Evolutionary conservation across 31 red algal species (phyloP).

Genomic region (Endocladia muricata): DNA sequence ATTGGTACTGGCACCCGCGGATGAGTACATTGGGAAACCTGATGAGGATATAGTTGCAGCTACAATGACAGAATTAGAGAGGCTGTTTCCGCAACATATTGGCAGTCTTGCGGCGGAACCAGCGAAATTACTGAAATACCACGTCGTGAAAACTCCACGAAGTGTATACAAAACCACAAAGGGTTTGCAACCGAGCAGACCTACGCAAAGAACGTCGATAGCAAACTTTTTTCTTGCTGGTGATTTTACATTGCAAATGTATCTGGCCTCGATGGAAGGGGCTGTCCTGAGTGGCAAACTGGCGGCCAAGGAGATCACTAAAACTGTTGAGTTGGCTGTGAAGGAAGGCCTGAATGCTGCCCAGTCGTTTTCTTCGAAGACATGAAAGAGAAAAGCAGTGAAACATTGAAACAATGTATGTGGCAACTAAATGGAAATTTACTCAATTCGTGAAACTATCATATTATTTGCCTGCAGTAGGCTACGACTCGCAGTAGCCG

Average conservation of each 20-base stretch:
- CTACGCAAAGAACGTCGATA: slow-evolving; percentile 84
- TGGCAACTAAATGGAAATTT: too few species aligned
- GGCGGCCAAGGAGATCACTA: slow-evolving; percentile 70
- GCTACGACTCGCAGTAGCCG: too few species aligned
- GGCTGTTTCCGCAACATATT: slow-evolving; percentile 87
- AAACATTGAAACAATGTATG: too few species aligned
- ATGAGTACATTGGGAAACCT: slow-evolving; percentile 70
- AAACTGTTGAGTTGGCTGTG: slow-evolving; percentile 6
- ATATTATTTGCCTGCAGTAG: too few species aligned
- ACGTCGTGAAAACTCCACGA: slow-evolving; percentile 91
- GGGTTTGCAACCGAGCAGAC: slow-evolving; percentile 71
- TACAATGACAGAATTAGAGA: slow-evolving; percentile 87
- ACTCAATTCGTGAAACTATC: too few species aligned
- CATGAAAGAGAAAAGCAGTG: too few species aligned
- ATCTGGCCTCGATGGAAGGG: slow-evolving; percentile 96
- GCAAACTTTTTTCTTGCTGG: slow-evolving; percentile 95
- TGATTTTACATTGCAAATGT: slow-evolving; percentile 93
- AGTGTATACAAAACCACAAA: slow-evolving; percentile 96
- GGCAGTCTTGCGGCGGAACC: slow-evolving; percentile 58
- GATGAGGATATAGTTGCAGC: slow-evolving; percentile 86
- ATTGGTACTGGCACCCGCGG: slow-evolving; percentile 87
- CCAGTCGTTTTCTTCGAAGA: background rate
- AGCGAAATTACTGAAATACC: slow-evolving; percentile 75
- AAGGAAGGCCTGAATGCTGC: background rate
- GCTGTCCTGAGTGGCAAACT: slow-evolving; percentile 93